A percentile compares a stretch with the other conserved stretches of the same genome.
Evolutionary conservation across 1,284 basidiomycete genomes (phyloP).

Genomic region (Flammula alnicola): DNA sequence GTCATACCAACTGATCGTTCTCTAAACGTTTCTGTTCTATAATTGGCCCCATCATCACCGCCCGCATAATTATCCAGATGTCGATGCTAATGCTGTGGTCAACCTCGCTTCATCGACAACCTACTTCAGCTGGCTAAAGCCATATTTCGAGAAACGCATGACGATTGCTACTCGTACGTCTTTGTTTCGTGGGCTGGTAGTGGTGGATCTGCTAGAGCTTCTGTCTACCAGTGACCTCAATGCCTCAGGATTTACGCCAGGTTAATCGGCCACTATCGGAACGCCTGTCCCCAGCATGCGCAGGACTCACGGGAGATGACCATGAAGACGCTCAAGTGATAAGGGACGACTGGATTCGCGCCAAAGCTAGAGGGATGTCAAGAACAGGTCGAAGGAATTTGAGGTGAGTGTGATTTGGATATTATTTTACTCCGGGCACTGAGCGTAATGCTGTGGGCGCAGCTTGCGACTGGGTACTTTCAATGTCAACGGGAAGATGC

Average conservation of each 20-base stretch:
- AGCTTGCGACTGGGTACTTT: conserved; percentile 76
- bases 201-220: not conserved
- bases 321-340: conserved; percentile 57
- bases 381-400: conserved; percentile 34
- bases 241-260: conserved; percentile 58
- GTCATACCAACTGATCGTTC: too few species aligned
- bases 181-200: not conserved
- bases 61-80: conserved; percentile 20
- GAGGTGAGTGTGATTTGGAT: conserved; percentile 32
- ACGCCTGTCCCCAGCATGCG: conserved; percentile 60
- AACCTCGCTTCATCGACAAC: conserved; percentile 30
- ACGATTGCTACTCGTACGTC: conserved; percentile 30
- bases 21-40: too few species aligned
- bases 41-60: not conserved
- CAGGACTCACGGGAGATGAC: conserved; percentile 68
- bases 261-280: conserved; percentile 47
- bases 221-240: conserved; percentile 36
- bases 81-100: conserved; percentile 24
- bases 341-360: conserved; percentile 65
- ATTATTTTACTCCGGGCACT: not conserved
- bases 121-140: conserved; percentile 36
- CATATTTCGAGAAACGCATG: conserved; percentile 31
- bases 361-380: conserved; percentile 39
- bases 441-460: not conserved
- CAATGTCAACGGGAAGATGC: conserved; percentile 77